A percentile compares a stretch with the other conserved stretches of the same genome.
These are phyloP conservation scores for Malus domestica DNA, from an alignment of 306 rosid species.

Conservation along the genomic window DNA sequence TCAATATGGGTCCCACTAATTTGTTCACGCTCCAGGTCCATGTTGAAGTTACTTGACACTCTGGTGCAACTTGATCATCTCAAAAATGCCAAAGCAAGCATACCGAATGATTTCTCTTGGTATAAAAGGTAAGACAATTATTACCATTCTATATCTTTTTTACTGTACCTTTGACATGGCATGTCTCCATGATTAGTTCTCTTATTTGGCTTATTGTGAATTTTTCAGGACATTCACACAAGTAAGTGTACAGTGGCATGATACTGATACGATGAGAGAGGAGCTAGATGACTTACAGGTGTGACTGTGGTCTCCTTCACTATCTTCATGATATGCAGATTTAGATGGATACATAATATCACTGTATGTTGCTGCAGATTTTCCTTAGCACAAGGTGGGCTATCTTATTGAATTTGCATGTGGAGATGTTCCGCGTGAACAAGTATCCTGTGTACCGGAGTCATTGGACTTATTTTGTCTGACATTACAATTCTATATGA, in stretches of 20 bases:
- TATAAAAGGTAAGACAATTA: constrained; percentile 66
- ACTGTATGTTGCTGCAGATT: constrained; percentile 47
- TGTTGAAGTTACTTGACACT: constrained; percentile 91
- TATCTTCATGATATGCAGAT: not conserved
- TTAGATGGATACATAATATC: not conserved
- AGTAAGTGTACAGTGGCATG: constrained; percentile 99
- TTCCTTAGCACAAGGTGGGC: constrained; percentile 99
- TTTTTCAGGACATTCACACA: constrained; percentile 88
- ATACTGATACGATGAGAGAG: constrained; percentile 95
- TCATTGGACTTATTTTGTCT: not conserved
- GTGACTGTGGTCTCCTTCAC: constrained; percentile 15
- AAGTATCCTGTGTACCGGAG: constrained; percentile 67
- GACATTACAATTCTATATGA: not conserved
- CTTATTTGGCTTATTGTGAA: not conserved
- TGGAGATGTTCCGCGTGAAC: constrained; percentile 99
- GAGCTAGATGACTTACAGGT: constrained; percentile 97
- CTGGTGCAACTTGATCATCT: constrained; percentile 99
- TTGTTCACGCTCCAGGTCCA: constrained; percentile 60
- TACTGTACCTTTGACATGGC: not conserved
- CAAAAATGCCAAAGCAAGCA: constrained; percentile 97
- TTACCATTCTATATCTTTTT: not conserved
- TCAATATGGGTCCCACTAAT: constrained; percentile 8
- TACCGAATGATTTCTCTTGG: constrained; percentile 99
- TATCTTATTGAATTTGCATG: constrained; percentile 89
- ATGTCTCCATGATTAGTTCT: not conserved